Evolutionary conservation across 768 basidiomycete genomes (phyloP).

Genomic region (Trametes maxima): DNA sequence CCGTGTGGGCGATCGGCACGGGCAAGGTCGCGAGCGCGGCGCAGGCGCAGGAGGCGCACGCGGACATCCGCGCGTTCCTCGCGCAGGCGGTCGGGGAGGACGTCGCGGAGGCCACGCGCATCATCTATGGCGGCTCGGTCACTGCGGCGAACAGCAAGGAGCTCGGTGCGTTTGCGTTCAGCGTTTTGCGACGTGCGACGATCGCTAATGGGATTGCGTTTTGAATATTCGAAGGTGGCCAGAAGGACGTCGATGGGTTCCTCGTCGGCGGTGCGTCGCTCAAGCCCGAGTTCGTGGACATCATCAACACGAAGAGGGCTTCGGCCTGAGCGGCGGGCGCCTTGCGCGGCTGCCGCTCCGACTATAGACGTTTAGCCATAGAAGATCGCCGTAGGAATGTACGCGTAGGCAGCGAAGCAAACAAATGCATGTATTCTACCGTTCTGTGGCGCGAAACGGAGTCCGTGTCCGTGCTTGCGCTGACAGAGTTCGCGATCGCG

Average conservation of each 20-base stretch:
- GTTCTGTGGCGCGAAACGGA: background rate
- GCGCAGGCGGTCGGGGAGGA: slow-evolving; percentile 59
- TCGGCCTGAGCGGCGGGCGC: background rate
- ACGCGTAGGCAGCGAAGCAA: slow-evolving; percentile 12
- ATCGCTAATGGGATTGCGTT: background rate
- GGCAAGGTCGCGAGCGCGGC: slow-evolving; percentile 90
- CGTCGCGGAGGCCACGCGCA: slow-evolving; percentile 74
- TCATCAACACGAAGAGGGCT: slow-evolving; percentile 69
- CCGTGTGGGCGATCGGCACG: slow-evolving; percentile 99
- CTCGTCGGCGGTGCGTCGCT: slow-evolving; percentile 97
- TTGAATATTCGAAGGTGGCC: slow-evolving; percentile 62
- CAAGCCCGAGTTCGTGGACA: slow-evolving; percentile 95
- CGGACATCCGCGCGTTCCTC: slow-evolving; percentile 78
- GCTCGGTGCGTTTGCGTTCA: slow-evolving; percentile 60
- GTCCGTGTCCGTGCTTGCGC: too few relatives aligned
- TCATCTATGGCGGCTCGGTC: slow-evolving; percentile 97
- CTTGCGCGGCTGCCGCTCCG: background rate
- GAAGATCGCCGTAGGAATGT: slow-evolving; percentile 1
- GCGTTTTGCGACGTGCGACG: background rate
- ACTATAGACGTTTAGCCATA: background rate
- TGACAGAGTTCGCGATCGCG: too few relatives aligned
- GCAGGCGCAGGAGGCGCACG: slow-evolving; percentile 95
- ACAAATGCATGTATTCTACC: slow-evolving; percentile 3
- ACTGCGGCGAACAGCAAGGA: slow-evolving; percentile 86
- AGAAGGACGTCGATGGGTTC: slow-evolving; percentile 94